A percentile compares a stretch with the other conserved stretches of the same genome.
These are phyloP conservation scores for Bryopsis sp. DNA, from an alignment of 139 green algal genomes.

Conservation along the genomic window DNA sequence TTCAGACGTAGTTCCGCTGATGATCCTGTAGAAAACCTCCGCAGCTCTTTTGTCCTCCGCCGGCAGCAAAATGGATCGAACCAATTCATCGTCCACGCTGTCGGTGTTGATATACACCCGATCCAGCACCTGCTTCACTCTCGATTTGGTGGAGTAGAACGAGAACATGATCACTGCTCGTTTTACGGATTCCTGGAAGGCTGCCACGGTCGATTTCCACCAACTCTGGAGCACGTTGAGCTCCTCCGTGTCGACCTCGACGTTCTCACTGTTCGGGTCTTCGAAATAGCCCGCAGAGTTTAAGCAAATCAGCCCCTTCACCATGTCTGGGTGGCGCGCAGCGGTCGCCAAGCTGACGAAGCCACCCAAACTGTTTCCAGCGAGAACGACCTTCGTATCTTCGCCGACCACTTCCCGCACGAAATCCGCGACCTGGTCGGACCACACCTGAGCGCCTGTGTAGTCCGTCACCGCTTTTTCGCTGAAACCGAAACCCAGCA, in stretches of 20 bases:
- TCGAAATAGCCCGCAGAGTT: conserved; percentile 53
- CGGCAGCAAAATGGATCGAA: conserved; percentile 42
- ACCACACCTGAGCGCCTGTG: conserved; percentile 19
- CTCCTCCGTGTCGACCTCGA: conserved; percentile 5
- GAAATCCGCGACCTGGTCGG: conserved; percentile 12
- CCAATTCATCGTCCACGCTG: conserved; percentile 48
- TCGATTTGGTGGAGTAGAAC: conserved; percentile 29
- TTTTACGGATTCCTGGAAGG: conserved; percentile 13
- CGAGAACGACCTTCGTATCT: conserved; percentile 21
- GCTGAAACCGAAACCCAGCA: conserved; percentile 55
- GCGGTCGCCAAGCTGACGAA: conserved; percentile 40
- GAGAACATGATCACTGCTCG: conserved; percentile 28
- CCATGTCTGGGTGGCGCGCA: conserved; percentile 35
- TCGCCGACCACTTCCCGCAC: conserved; percentile 11
- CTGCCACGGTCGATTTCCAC: not conserved
- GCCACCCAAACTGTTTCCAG: conserved; percentile 49
- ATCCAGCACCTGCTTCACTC: conserved; percentile 39
- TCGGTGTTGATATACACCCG: conserved; percentile 39
- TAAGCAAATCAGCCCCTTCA: conserved; percentile 45
- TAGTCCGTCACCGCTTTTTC: conserved; percentile 48
- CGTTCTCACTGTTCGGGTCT: conserved; percentile 19
- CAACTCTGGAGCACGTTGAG: not conserved
- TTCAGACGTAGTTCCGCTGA: conserved; percentile 27
- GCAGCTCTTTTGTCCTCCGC: conserved; percentile 39
- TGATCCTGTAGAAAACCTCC: conserved; percentile 50